Percentiles rank a stretch among this genome's conserved stretches.
These are phyloP conservation scores for Cystobasidiopsis lactophilus DNA, from an alignment of 768 basidiomycete species.

Conservation along the genomic window DNA sequence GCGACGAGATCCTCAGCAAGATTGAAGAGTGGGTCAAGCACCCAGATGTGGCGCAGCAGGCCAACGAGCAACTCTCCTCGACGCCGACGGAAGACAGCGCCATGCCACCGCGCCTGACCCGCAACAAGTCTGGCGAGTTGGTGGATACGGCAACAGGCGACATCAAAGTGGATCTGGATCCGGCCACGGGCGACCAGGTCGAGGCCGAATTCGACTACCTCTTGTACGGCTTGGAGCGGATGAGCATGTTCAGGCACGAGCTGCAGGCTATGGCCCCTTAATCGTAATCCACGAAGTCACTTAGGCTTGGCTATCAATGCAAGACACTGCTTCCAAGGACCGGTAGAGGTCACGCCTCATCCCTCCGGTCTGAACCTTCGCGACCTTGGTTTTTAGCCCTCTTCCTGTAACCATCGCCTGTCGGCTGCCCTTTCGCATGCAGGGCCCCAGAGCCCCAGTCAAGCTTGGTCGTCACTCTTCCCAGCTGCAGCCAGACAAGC, in stretches of 20 bases:
- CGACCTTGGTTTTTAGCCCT: too few species aligned
- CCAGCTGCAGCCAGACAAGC: too few species aligned
- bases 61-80: not conserved
- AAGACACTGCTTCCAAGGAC: too few species aligned
- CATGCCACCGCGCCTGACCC: not conserved
- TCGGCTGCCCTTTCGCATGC: too few species aligned
- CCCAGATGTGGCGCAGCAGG: conserved; percentile 3
- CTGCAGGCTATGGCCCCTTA: conserved; percentile 22
- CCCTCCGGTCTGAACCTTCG: too few species aligned
- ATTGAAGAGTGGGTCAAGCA: conserved; percentile 15
- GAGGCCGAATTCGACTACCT: conserved; percentile 61
- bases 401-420: too few species aligned
- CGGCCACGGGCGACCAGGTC: conserved; percentile 22
- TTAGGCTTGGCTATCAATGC: too few species aligned
- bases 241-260: conserved; percentile 28
- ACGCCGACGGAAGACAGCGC: not conserved
- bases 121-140: conserved; percentile 4
- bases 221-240: conserved; percentile 38
- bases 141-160: not conserved
- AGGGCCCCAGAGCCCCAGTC: too few species aligned
- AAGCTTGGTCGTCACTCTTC: too few species aligned
- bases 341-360: too few species aligned
- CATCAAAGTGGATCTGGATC: conserved; percentile 24
- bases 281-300: too few species aligned
- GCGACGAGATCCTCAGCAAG: conserved; percentile 40